phyloP scores from a whole-genome alignment of 2,329 filamentous ascomycete genomes.

The Botrytis elliptica region DNA sequence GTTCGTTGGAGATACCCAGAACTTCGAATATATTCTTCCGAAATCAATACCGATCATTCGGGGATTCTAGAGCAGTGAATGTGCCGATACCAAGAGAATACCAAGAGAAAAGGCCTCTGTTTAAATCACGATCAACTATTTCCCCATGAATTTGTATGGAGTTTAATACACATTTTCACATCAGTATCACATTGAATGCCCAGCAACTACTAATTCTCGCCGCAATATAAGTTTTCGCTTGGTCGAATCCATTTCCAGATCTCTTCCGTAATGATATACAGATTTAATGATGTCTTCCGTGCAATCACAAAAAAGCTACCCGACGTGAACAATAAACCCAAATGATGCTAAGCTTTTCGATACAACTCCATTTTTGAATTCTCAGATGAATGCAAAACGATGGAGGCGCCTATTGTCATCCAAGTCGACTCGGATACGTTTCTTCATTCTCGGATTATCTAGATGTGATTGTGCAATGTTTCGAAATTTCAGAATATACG shows the following conservation, averaged over 20 bases:
- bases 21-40: neutral
- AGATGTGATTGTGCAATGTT: neutral
- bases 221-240: neutral
- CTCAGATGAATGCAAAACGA: neutral
- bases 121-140: neutral
- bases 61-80: conserved; percentile 1
- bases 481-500: neutral
- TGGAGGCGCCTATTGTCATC: neutral
- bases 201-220: neutral
- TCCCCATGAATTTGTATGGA: neutral
- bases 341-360: conserved; percentile 3
- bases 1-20: neutral
- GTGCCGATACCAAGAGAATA: neutral
- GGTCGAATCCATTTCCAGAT: neutral
- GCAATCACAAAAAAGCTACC: neutral
- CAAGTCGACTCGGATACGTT: neutral
- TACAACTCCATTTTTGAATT: neutral
- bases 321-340: neutral
- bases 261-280: neutral
- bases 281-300: neutral
- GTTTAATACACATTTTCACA: neutral
- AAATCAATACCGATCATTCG: neutral
- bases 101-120: neutral
- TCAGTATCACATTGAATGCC: conserved; percentile 10
- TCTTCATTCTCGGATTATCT: neutral